These are phyloP conservation scores for Marasmius sp. DNA, from an alignment of 1,284 basidiomycete genomes.

Conservation along the genomic window DNA sequence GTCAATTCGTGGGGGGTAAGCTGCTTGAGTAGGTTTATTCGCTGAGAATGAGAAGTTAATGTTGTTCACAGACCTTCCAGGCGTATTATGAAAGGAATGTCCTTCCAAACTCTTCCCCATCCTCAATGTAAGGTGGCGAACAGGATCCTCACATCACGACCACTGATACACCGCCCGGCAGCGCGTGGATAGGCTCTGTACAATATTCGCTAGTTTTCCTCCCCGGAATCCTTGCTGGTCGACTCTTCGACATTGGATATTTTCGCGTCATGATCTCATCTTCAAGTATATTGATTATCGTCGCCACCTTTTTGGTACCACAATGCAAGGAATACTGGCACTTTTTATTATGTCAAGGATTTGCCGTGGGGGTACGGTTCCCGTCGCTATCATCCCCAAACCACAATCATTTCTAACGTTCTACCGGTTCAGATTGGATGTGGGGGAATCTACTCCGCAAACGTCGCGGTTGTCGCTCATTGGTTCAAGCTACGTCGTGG, in stretches of 20 bases:
- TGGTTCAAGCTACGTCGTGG: constrained; percentile 17
- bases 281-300: constrained; percentile 38
- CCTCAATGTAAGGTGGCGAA: constrained; percentile 35
- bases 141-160: constrained; percentile 14
- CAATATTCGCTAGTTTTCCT: constrained; percentile 50
- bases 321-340: constrained; percentile 24
- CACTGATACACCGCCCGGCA: constrained; percentile 14
- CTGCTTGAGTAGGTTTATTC: neutral
- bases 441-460: constrained; percentile 4
- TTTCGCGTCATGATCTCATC: constrained; percentile 40
- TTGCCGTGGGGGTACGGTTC: constrained; percentile 18
- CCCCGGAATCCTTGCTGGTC: constrained; percentile 19
- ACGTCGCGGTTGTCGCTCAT: constrained; percentile 8
- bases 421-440: neutral
- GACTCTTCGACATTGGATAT: constrained; percentile 43
- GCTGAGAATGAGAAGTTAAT: neutral
- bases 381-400: too few relatives aligned
- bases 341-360: constrained; percentile 13
- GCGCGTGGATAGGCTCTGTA: constrained; percentile 57
- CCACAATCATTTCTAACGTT: neutral
- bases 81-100: constrained; percentile 39
- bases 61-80: constrained; percentile 39
- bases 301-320: constrained; percentile 46
- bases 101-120: constrained; percentile 34
- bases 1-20: constrained; percentile 17